Evolutionary conservation across 1,284 basidiomycete species (phyloP), one percentile per base, ranked within the genome.

Genomic region (Sanghuangporus baumii): DNA sequence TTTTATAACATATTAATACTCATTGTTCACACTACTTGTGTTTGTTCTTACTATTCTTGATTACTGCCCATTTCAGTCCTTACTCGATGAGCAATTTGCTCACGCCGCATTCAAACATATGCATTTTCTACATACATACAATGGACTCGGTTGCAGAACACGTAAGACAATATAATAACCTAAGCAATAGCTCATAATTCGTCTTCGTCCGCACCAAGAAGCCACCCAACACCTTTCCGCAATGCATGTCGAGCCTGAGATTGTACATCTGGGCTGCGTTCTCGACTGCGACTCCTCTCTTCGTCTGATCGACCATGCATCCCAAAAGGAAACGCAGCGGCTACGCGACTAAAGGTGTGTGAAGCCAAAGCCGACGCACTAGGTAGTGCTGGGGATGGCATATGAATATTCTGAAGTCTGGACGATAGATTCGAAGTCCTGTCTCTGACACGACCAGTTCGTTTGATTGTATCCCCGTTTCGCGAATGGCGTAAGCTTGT

Each of bases 201-300:
- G 48, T 78, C 76, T 38, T 84, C 85, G 61, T 93, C 91, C 18
- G 86, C 88, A 40, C 92, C 93, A 66, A 94, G 88, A 36, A 94
- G 77, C 92, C 92, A 94, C 7, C 91, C 91, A 57, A 94, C 88
- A 12, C 92, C 93, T 69, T 87, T 87, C 55, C 89, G 88, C 41
- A 94, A 73, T 18, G 84, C 88, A 43, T 87, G 82, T 51, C 83
- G 84, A 9, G 91, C 89, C 67, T 90, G 87, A 5, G 79, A 74
- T 16, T 87, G 86, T 23, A 92, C 85, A 61, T 90, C 87, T 16
- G 81, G 83, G 23, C 76, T 75, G 47, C 75, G 78, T 12, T 74
- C 74, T 14, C 71, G 74, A 62, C 80, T 79, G 69, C 48, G 80
- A 78, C 57, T 73, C 71, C 55, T 72, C 71, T 26, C 72, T 72